Percentiles rank a stretch among this genome's conserved stretches.
Evolutionary conservation across 176 grass and related monocot species (phyloP).

Genomic region (Chloris gayana): DNA sequence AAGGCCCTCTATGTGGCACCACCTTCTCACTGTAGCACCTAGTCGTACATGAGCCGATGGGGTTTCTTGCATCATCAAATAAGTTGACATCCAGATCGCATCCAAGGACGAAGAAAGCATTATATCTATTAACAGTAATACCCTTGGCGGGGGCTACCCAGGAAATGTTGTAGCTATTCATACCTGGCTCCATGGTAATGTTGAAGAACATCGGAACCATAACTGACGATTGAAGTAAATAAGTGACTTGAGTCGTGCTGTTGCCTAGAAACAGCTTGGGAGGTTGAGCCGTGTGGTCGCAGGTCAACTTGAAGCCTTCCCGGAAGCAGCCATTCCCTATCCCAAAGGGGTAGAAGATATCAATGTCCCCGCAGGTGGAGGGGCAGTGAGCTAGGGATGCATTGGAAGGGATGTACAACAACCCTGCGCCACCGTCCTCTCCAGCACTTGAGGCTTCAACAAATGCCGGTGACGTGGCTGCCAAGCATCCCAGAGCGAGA

Average conservation of each 20-base stretch:
- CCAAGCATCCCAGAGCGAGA: background rate
- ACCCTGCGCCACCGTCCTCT: background rate
- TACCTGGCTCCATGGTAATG: background rate
- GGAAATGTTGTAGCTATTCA: background rate
- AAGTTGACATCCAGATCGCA: slow-evolving; percentile 8
- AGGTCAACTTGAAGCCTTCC: slow-evolving; percentile 41
- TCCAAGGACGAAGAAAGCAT: background rate
- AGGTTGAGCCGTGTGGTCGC: background rate
- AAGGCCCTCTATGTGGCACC: background rate
- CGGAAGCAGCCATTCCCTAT: slow-evolving; percentile 40
- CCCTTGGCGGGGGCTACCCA: background rate
- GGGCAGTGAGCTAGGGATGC: slow-evolving; percentile 13
- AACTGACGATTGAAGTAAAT: background rate
- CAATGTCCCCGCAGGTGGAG: background rate
- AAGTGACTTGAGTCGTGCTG: background rate
- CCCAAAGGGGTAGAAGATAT: slow-evolving; percentile 33
- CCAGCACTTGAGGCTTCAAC: background rate
- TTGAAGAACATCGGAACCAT: background rate
- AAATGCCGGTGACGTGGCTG: background rate
- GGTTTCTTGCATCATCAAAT: background rate
- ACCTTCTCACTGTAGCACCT: background rate
- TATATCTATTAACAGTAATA: fast-evolving
- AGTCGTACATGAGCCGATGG: background rate
- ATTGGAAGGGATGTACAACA: background rate
- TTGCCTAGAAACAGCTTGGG: background rate